Evolutionary conservation across 495 filamentous ascomycete genomes (phyloP), one percentile per base, ranked within the genome.

Genomic region (Penicillium arizonense): DNA sequence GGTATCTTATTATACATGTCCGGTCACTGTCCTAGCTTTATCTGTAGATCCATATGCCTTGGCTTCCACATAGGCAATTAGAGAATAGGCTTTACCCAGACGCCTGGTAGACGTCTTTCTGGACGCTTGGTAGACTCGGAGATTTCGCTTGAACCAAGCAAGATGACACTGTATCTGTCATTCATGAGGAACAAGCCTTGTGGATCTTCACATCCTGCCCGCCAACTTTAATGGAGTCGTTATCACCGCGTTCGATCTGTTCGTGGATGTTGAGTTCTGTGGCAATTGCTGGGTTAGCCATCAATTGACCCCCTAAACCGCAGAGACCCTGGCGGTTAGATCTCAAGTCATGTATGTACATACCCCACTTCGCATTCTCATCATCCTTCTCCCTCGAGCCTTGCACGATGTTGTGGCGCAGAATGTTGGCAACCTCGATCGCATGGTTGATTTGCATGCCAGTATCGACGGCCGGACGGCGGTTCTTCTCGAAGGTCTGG

Each of bases 231-330:
- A 95, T 82, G 6, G 85, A 87, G 48, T 95, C 89, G 61, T 98
- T 98, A 74, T 96, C 89, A 26, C 92, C 91, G 32, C 89, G 79
- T 70, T 97, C 94, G 39, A 88, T 98, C 49, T 92, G 76, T 43
- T 95, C 82, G 67, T 96, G 94, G 61, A 98, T 96, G 13, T 83
- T 77, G 45, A 98, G 75, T 67, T 88, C 91, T 95, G 57, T 40
- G 48, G 12, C 20, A 26, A 11, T 16, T 24, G 11, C 7, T 21
- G 13, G 28, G 47, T 62, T 48, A 63, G 55, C 32, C 39, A 38
- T 39, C 41, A 28, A 21, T 37, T 2, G 14, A 42, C 39, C 21
- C 21, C 18, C 18, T 23, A 18, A 18, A 1, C 18, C 18, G 18
- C 18, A 18, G 18, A 18, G 18, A 1, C 18, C 18, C 18, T 18